phyloP scores from a whole-genome alignment of 148 eudicot species.

The Vaccinium macrocarpon region DNA sequence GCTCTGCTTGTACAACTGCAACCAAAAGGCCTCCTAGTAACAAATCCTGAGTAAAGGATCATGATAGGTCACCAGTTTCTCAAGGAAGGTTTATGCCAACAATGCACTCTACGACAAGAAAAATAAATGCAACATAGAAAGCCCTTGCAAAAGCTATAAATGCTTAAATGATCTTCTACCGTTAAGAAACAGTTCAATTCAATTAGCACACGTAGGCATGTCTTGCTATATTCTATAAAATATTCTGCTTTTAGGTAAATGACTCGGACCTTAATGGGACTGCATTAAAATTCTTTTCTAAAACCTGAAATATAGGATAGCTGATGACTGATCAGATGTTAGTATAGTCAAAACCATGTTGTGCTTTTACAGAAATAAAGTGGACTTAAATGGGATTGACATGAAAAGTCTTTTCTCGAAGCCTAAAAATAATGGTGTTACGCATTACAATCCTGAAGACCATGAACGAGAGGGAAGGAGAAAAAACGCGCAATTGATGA shows the following conservation, averaged over 20 bases:
- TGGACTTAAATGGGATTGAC: neutral
- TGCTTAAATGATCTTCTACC: neutral
- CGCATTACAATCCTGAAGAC: neutral
- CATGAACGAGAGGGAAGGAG: neutral
- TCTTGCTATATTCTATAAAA: neutral
- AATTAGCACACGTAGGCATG: neutral
- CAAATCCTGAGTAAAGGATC: slow-evolving; percentile 46
- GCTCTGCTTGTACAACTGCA: slow-evolving; percentile 54
- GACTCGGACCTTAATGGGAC: neutral
- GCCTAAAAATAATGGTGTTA: neutral
- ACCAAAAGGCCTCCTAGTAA: slow-evolving; percentile 67
- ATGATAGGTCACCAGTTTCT: neutral
- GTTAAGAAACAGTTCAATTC: neutral
- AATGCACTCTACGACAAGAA: neutral
- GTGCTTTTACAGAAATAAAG: neutral
- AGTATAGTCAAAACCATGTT: no score
- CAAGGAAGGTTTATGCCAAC: no score
- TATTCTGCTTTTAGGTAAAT: neutral
- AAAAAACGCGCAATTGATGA: neutral
- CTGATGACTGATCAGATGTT: neutral
- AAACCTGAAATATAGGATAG: neutral
- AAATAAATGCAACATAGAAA: neutral
- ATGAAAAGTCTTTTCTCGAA: neutral
- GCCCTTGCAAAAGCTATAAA: neutral
- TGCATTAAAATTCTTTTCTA: neutral